Evolutionary conservation across 331 rosid genomes (phyloP).

Genomic region (Rhamnella rubrinervis): DNA sequence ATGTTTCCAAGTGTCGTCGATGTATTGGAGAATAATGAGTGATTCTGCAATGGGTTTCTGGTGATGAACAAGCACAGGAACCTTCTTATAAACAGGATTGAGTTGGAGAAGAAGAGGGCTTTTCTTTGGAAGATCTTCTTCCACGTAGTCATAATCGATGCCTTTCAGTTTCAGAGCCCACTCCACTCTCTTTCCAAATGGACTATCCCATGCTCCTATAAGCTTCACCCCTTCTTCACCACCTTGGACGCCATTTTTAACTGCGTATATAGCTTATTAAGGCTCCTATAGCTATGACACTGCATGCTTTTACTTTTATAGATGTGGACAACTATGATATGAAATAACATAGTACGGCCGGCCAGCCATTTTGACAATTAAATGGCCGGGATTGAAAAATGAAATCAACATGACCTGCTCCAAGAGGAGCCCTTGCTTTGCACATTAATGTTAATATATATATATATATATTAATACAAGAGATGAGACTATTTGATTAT

Average conservation of each 20-base stretch:
- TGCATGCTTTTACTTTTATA: too few species aligned
- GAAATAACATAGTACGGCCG: too few species aligned
- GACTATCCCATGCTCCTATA: conserved; percentile 8
- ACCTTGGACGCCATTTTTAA: background rate
- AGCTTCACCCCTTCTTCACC: background rate
- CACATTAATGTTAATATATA: too few species aligned
- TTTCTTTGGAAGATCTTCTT: conserved; percentile 16
- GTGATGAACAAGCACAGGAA: conserved; percentile 16
- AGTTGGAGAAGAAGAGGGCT: conserved; percentile 25
- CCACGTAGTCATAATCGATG: conserved; percentile 11
- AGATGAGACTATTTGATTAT: too few species aligned
- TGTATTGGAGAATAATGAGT: conserved; percentile 4
- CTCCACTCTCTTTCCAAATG: conserved; percentile 10
- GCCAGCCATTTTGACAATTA: too few species aligned
- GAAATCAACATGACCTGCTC: too few species aligned
- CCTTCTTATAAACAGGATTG: conserved; percentile 14
- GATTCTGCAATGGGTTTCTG: conserved; percentile 7
- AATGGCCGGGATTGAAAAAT: too few species aligned
- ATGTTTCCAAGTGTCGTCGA: conserved; percentile 18
- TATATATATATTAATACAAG: too few species aligned
- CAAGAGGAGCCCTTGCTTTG: too few species aligned
- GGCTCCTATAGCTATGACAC: too few species aligned
- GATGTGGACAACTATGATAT: too few species aligned
- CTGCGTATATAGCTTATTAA: too few species aligned
- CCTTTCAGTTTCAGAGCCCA: conserved; percentile 26